phyloP scores from a whole-genome alignment of 805 yeast species.

The Lipomyces chichibuensis region DNA sequence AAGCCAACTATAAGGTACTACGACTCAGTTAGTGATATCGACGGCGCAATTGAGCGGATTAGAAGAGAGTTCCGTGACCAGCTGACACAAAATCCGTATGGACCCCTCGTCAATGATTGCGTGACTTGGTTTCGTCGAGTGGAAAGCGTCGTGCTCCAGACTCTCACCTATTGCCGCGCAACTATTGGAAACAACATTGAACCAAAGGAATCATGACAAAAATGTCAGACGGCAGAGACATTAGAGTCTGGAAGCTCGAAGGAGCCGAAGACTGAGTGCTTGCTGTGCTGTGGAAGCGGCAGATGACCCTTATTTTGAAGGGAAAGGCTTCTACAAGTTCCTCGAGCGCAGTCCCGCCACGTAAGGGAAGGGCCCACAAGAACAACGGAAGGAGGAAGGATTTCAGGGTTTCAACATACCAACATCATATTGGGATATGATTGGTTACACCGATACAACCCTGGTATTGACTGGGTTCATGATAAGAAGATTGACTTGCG shows the following conservation, averaged over 20 bases:
- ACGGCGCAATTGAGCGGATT: not conserved
- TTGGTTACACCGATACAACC: not conserved
- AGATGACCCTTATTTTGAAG: not conserved
- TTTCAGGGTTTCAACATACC: no score
- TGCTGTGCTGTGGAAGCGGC: not conserved
- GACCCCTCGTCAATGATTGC: not conserved
- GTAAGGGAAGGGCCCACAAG: not conserved
- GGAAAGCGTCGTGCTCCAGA: not conserved
- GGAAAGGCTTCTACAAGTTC: not conserved
- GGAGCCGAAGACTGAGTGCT: not conserved
- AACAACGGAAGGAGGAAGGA: no score
- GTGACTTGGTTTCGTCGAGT: constrained; percentile 1
- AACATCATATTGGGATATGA: not conserved
- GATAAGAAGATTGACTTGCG: not conserved
- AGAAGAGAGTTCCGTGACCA: not conserved
- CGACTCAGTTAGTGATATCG: not conserved
- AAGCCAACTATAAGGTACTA: not conserved
- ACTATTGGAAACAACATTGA: no score
- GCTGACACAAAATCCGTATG: not conserved
- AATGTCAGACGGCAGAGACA: not conserved
- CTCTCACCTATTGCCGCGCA: no score
- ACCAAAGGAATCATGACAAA: no score
- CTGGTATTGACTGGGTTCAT: not conserved
- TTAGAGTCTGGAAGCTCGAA: not conserved
- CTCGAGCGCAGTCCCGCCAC: not conserved